A percentile compares a stretch with the other conserved stretches of the same genome.
These are phyloP conservation scores for Thecaphora frezii DNA, from an alignment of 1,284 basidiomycete genomes.

Conservation along the genomic window DNA sequence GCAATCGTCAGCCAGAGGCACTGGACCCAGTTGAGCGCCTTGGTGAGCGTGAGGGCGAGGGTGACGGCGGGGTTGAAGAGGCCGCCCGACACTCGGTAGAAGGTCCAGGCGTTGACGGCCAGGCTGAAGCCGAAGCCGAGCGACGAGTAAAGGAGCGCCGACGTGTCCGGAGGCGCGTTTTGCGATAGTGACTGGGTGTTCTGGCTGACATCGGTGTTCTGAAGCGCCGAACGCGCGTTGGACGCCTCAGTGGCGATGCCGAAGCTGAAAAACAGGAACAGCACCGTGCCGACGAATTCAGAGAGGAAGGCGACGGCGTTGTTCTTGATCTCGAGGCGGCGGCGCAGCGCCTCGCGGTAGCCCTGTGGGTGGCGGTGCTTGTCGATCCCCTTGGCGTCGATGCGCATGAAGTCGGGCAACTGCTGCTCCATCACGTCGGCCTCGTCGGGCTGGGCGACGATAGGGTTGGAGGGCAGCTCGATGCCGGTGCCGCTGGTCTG, in stretches of 20 bases:
- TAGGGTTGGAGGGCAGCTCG: no score
- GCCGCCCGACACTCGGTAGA: slow-evolving; percentile 38
- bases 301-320: slow-evolving; percentile 61
- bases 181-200: slow-evolving; percentile 21
- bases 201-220: neutral
- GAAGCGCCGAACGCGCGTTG: slow-evolving; percentile 12
- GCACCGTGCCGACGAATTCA: slow-evolving; percentile 62
- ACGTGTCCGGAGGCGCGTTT: slow-evolving; percentile 32
- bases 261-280: slow-evolving; percentile 54
- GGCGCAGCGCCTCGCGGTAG: slow-evolving; percentile 25
- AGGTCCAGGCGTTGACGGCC: slow-evolving; percentile 37
- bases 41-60: slow-evolving; percentile 61
- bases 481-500: no score
- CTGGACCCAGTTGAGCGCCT: slow-evolving; percentile 60
- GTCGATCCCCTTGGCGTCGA: slow-evolving; percentile 23
- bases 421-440: slow-evolving; percentile 19
- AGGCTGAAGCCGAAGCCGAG: slow-evolving; percentile 63
- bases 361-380: slow-evolving; percentile 32
- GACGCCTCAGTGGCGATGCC: slow-evolving; percentile 40
- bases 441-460: no score
- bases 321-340: slow-evolving; percentile 64
- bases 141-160: slow-evolving; percentile 61
- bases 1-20: slow-evolving; percentile 59
- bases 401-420: slow-evolving; percentile 32
- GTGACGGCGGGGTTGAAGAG: slow-evolving; percentile 62